Evolutionary conservation across 1,284 basidiomycete species (phyloP), one percentile per base, ranked within the genome.

Genomic region (Anthracocystis setariae): DNA sequence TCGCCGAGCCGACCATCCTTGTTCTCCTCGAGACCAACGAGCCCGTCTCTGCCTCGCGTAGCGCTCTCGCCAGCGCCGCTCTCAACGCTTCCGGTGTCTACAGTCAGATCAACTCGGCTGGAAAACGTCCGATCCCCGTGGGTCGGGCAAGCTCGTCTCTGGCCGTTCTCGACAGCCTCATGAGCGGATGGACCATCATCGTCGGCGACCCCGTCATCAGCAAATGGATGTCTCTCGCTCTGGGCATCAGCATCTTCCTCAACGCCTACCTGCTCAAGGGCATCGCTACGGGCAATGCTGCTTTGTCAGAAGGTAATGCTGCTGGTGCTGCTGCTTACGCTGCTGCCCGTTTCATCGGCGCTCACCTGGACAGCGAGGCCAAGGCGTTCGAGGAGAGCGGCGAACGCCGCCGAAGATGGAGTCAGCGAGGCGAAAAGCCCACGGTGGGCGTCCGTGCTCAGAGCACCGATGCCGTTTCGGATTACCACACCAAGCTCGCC

Each of bases 181-280:
- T 97, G 91, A 89, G 89, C 38, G 88, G 89, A n/a, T 98, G 94
- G 95, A 93, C 92, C 8, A 86, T 87, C n/a, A 89, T 98, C 68
- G 93, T 97, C 52, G 93, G 93, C 29, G 95, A 98, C 81, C 95
- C 95, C 0, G 89, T 98, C 54, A 85, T 98, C 74, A 91, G 89
- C 79, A 98, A 98, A 86, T 96, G 93, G 92, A 95, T 98, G 91
- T 97, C 54, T 86, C 54, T 94, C 52, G 87, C 91, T 17, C 88
- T 99, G 32, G 90, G 89, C 3, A 88, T 95, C 73, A 93, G 91
- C 69, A 90, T 98, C 69, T 89, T 91, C 66, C 86, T 99, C 69
- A 99, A 99, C 78, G 94, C 93, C 1, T 97, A 94, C 82, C 86
- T 98, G 32, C 87, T 98, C 67, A 95, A 94, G 84, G 87, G 87